Evolutionary conservation across 1,139 yeast species (phyloP).

Genomic region (Blastobotrys elegans): DNA sequence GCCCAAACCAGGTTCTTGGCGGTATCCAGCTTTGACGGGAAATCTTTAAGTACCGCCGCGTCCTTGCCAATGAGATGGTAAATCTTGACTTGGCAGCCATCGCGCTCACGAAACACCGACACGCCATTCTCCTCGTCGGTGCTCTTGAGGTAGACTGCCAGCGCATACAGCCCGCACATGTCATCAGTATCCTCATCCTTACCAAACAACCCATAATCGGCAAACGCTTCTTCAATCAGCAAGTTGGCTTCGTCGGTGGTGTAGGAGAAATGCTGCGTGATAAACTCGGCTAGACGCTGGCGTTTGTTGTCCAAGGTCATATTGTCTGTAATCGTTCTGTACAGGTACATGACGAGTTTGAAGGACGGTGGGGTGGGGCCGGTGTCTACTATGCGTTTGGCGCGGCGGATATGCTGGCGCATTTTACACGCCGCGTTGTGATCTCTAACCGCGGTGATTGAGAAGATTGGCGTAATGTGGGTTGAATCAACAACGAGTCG

Average conservation of each 20-base stretch:
- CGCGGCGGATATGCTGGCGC: no score
- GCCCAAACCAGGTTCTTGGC: not conserved
- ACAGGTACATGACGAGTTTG: not conserved
- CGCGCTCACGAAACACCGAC: constrained; percentile 3
- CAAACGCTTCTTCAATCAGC: not conserved
- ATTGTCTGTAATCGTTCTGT: not conserved
- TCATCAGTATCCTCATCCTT: constrained; percentile 4
- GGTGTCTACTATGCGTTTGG: no score
- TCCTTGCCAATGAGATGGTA: not conserved
- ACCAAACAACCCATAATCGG: constrained; percentile 2
- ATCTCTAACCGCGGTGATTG: not conserved
- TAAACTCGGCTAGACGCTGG: not conserved
- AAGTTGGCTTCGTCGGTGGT: not conserved
- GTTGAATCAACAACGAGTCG: no score
- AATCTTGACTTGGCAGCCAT: constrained; percentile 2
- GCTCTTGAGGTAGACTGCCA: constrained; percentile 4
- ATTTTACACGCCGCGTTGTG: not conserved
- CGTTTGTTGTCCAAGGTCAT: not conserved
- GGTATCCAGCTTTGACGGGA: not conserved
- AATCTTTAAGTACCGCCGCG: not conserved
- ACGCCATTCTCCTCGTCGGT: constrained; percentile 3
- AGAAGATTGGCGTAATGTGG: not conserved
- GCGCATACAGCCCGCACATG: not conserved
- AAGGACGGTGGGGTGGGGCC: no score
- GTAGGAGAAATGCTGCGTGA: not conserved